A percentile compares a stretch with the other conserved stretches of the same genome.
phyloP scores from a whole-genome alignment of 2,329 filamentous ascomycete genomes.

The Tolypocladium nubicola region DNA sequence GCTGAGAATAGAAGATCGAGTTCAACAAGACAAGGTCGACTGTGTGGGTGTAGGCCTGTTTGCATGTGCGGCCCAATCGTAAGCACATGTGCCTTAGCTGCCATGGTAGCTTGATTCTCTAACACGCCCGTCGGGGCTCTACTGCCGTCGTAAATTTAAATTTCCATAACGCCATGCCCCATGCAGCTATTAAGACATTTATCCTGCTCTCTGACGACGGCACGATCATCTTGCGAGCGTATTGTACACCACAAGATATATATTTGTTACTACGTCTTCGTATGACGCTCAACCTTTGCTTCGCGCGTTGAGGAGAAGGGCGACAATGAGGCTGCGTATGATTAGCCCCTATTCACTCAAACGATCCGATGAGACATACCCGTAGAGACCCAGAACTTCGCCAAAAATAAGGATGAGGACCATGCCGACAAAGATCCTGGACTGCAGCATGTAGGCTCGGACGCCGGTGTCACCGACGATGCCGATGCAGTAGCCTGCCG shows the following conservation, averaged over 20 bases:
- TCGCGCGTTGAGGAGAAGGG: conserved; percentile 86
- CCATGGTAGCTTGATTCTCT: conserved; percentile 12
- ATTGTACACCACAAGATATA: not conserved
- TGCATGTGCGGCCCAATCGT: not conserved
- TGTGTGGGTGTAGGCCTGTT: not conserved
- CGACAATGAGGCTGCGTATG: conserved; percentile 67
- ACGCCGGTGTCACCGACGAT: conserved; percentile 92
- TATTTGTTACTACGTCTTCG: not conserved
- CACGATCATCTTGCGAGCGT: not conserved
- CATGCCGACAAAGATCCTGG: conserved; percentile 95
- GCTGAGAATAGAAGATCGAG: not conserved
- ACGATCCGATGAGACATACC: conserved; percentile 45
- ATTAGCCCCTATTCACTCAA: not conserved
- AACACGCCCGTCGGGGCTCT: conserved; percentile 11
- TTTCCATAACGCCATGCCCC: conserved; percentile 26
- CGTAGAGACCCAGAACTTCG: conserved; percentile 93
- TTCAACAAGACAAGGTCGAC: not conserved
- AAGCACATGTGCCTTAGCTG: not conserved
- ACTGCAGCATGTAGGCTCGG: conserved; percentile 91
- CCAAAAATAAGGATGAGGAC: conserved; percentile 97
- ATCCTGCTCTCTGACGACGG: not conserved
- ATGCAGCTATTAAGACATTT: conserved; percentile 18
- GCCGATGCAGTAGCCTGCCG: conserved; percentile 93
- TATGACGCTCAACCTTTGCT: conserved; percentile 44
- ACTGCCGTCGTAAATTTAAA: conserved; percentile 23